A percentile compares a stretch with the other conserved stretches of the same genome.
These are phyloP conservation scores for Neoboletus brunneissimus DNA, from an alignment of 768 basidiomycete genomes.

Conservation along the genomic window DNA sequence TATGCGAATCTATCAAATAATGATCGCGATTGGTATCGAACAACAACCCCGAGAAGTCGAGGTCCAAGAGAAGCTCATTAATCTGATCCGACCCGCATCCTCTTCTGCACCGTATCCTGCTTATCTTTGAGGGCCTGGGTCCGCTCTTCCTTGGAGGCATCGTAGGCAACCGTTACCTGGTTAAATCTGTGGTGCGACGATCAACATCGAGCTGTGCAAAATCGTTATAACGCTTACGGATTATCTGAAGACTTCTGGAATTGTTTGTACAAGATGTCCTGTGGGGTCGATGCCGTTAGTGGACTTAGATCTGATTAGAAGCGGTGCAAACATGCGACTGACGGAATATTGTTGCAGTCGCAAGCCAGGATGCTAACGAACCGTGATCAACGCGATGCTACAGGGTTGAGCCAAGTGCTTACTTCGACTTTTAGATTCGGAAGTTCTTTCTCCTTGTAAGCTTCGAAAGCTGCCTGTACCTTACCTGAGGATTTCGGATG, in stretches of 20 bases:
- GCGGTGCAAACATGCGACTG: slow-evolving; percentile 10
- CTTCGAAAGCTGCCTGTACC: slow-evolving; percentile 77
- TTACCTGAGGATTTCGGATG: slow-evolving; percentile 4
- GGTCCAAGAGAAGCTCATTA: not conserved
- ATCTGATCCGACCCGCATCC: slow-evolving; percentile 46
- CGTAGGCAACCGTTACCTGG: slow-evolving; percentile 73
- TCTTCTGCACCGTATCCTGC: slow-evolving; percentile 60
- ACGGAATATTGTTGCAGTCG: slow-evolving; percentile 89
- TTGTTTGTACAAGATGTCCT: slow-evolving; percentile 88
- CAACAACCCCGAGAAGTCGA: not conserved
- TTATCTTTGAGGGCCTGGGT: slow-evolving; percentile 69
- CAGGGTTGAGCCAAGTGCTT: slow-evolving; percentile 17
- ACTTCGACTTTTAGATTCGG: slow-evolving; percentile 77
- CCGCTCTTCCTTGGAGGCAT: slow-evolving; percentile 86
- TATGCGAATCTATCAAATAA: not conserved
- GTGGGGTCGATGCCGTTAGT: slow-evolving; percentile 9
- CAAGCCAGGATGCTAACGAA: slow-evolving; percentile 75
- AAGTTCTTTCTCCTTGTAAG: slow-evolving; percentile 84
- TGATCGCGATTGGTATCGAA: slow-evolving; percentile 4
- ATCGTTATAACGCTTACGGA: slow-evolving; percentile 53
- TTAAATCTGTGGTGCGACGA: slow-evolving; percentile 60
- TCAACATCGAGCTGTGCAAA: slow-evolving; percentile 8
- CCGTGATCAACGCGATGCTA: slow-evolving; percentile 10
- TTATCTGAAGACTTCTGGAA: slow-evolving; percentile 98
- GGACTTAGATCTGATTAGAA: not conserved